Conservation (phyloP, 108 stramenopile species). For the Nitzschia sp. region DNA sequence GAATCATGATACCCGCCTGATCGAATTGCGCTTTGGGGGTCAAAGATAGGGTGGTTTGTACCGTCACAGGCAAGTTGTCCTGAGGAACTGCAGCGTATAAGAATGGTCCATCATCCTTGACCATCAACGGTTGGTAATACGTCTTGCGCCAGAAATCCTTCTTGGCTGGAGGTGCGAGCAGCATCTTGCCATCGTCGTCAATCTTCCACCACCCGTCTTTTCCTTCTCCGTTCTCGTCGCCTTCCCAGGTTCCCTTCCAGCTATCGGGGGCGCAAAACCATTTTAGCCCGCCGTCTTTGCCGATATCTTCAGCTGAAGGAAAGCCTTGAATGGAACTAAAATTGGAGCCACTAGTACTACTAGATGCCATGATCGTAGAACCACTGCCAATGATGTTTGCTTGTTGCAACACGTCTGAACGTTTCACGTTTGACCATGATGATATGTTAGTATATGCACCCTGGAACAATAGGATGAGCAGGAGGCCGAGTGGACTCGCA, state of each 20-base stretch:
- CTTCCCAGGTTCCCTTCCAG: not conserved
- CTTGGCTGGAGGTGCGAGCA: conserved; percentile 53
- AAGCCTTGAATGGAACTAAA: not conserved
- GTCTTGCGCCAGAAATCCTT: conserved; percentile 64
- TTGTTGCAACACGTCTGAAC: too few relatives aligned
- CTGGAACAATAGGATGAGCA: too few relatives aligned
- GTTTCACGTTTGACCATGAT: too few relatives aligned
- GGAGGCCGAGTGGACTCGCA: too few relatives aligned
- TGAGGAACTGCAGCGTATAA: conserved; percentile 11
- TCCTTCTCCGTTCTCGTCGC: not conserved
- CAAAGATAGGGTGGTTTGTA: conserved; percentile 36
- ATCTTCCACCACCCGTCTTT: conserved; percentile 29
- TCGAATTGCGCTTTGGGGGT: conserved; percentile 44
- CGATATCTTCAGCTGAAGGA: not conserved
- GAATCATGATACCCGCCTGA: conserved; percentile 50
- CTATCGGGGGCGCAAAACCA: conserved; percentile 26
- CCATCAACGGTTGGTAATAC: conserved; percentile 71
- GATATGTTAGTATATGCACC: too few relatives aligned
- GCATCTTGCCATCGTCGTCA: conserved; percentile 13
- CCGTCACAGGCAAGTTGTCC: not conserved
- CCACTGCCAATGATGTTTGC: not conserved
- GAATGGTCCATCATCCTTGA: conserved; percentile 49
- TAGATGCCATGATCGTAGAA: not conserved
- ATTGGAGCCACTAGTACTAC: too few relatives aligned
- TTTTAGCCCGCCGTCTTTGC: not conserved